Base-by-base conservation (phyloP, 1,284 basidiomycete species). In the Peniophora sp. region DNA sequence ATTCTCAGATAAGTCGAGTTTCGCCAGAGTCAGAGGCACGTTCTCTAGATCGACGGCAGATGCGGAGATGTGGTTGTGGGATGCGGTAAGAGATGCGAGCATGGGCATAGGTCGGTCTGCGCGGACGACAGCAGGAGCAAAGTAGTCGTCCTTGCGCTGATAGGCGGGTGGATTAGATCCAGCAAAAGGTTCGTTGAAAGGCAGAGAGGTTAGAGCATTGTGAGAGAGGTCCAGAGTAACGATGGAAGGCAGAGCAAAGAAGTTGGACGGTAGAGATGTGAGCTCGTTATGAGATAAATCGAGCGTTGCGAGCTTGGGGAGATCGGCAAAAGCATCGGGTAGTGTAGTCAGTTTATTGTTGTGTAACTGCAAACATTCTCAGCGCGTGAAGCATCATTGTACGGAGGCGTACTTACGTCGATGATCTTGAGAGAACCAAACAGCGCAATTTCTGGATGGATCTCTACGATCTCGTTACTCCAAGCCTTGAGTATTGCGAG, bases 371-470 rank as follows among this genome's bases (percentile, higher is more conserved):
- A 41, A 25, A 52, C 3, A 20, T 10, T 35, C 25, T 14, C 19
- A 5, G 43, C 23, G 35, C 34, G 35, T n/a, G 34, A 2, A 22
- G 27, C 8, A 14, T 24, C 19, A 12, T 2, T 32, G 39, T 45
- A 47, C 44, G 19, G n/a, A n/a, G n/a, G 47, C 6, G 35, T 10
- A 69, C 79, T 53, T 67, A 89, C 87, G 65, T 91, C 89, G 32
- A 91, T 59, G 2, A 71, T 75, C 65, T 89, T 89, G 48, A 91
- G 68, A 2, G 85, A 87, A 2, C 89, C 88, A 61, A 91, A 91
- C 53, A 90, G 71, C 0, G 84, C 84, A 25, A 91, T 81, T 61
- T 91, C 89, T 22, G 81, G 81, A 58, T 89, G 88, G 27, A 91
- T 73, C 61, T 86, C 84, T 12, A 75, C 57, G 32, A 91, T 89